These are phyloP conservation scores for Diaporthe humulicola DNA, from an alignment of 2,329 filamentous ascomycete species.

Conservation along the genomic window DNA sequence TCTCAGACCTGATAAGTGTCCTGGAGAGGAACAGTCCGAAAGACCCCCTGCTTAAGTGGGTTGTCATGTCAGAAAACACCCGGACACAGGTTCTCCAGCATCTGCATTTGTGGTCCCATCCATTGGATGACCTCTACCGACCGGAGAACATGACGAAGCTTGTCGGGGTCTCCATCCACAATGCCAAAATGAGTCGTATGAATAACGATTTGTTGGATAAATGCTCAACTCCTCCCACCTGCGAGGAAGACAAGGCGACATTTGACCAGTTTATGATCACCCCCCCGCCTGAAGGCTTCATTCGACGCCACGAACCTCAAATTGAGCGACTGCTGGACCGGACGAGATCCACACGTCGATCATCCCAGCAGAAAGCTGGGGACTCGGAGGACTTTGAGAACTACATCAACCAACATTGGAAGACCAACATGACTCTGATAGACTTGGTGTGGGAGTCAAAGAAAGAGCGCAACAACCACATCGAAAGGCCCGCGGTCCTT, in stretches of 20 bases:
- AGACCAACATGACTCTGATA: background rate
- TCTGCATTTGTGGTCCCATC: background rate
- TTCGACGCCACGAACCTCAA: background rate
- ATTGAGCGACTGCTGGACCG: slow-evolving; percentile 15
- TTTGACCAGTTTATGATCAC: background rate
- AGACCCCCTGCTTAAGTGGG: background rate
- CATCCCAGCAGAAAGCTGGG: no score
- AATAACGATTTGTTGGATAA: no score
- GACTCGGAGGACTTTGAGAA: background rate
- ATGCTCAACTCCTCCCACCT: background rate
- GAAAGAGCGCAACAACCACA: background rate
- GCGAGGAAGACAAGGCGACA: background rate
- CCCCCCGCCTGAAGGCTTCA: background rate
- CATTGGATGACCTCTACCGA: background rate
- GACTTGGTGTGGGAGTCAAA: background rate
- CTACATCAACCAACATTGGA: slow-evolving; percentile 1
- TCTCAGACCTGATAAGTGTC: background rate
- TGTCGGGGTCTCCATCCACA: accelerated
- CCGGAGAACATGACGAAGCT: background rate
- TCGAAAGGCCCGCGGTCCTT: no score
- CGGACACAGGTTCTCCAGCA: background rate
- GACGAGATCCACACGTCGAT: background rate
- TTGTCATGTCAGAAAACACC: background rate
- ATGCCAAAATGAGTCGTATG: background rate
- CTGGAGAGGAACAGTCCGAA: background rate